Evolutionary conservation across 2,329 filamentous ascomycete species (phyloP), one percentile per base, ranked within the genome.

Genomic region (Talaromyces rugulosus): DNA sequence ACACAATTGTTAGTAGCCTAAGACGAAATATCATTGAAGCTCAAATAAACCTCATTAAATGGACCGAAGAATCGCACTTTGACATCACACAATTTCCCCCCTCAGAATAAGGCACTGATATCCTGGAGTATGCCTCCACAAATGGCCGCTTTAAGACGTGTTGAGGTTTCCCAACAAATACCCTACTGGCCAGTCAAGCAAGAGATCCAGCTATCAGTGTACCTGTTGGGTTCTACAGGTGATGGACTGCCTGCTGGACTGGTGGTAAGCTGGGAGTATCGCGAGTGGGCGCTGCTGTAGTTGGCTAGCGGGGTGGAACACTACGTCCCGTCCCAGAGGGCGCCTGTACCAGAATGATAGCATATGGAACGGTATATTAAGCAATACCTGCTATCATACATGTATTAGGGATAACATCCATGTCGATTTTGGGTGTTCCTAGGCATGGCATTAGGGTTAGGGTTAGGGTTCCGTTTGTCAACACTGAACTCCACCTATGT

Each of bases 51-150:
- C 80, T 90, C 18, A 81, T 90, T 56, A 76, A 76, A 47, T 77
- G 87, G 30, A 87, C 88, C 11, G 83, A 85, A 50, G 73, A 79
- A 60, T 81, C 81, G 0, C 71, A 9, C 31, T 33, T 33, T 75
- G 1, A 79, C 74, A 82, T 90, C 40, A 80, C 82, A 64, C 84
- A 84, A 77, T 89, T 90, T 77, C 83, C 88, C 65, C 87, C 88
- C 0, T 88, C 84, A 7, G 87, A 90, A 70, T 90, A 87, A 69
- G 85, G 85, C 61, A 89, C 84, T 1, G 87, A 87, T 68, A 83
- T 87, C 51, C 23, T 23, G 23, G 86, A 87, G 69, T 87, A 89
- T 68, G 77, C 80, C 27, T 78, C 84, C 30, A 36, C 28, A 23
- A 55, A 55, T 55, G 31, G 52, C 11, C 52, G 52, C n/a, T 55